A percentile compares a stretch with the other conserved stretches of the same genome.
phyloP scores from a whole-genome alignment of 2,329 filamentous ascomycete genomes.

The Reticulascus tulasneorum region DNA sequence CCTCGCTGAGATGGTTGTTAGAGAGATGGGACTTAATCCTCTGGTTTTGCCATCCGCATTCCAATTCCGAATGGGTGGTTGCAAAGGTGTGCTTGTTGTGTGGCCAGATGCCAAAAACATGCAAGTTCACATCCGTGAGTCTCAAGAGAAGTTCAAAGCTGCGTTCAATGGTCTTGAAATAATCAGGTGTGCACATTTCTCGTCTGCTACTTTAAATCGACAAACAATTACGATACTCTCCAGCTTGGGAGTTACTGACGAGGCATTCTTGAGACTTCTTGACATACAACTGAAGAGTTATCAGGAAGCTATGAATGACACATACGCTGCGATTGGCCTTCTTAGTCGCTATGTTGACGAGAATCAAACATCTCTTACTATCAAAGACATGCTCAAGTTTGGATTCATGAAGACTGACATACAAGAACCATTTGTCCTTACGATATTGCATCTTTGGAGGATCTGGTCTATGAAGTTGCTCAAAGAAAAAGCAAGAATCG shows the following conservation, averaged over 20 bases:
- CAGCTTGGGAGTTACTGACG: slow-evolving; percentile 65
- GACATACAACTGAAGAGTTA: slow-evolving; percentile 64
- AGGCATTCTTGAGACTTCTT: slow-evolving; percentile 65
- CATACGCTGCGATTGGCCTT: slow-evolving; percentile 59
- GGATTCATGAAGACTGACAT: slow-evolving; percentile 65
- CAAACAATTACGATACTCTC: slow-evolving; percentile 87
- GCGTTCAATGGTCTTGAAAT: slow-evolving; percentile 74
- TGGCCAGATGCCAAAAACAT: slow-evolving; percentile 64
- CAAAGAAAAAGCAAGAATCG: slow-evolving; percentile 87
- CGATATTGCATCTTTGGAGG: slow-evolving; percentile 78
- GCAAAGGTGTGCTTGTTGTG: slow-evolving; percentile 80
- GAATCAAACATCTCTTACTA: slow-evolving; percentile 70
- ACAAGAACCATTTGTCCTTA: slow-evolving; percentile 76
- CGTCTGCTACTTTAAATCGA: slow-evolving; percentile 77
- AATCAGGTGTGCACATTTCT: slow-evolving; percentile 73
- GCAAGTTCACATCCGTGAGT: slow-evolving; percentile 74
- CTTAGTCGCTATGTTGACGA: slow-evolving; percentile 77
- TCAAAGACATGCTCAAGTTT: slow-evolving; percentile 72
- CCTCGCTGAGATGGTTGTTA: slow-evolving; percentile 68
- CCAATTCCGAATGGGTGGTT: slow-evolving; percentile 89
- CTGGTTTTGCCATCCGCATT: slow-evolving; percentile 70
- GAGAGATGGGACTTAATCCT: slow-evolving; percentile 61
- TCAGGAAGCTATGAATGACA: slow-evolving; percentile 64
- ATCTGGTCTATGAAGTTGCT: slow-evolving; percentile 85
- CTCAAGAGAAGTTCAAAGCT: slow-evolving; percentile 82